Conservation (phyloP, 768 basidiomycete genomes). For the Naganishia antarctica region DNA sequence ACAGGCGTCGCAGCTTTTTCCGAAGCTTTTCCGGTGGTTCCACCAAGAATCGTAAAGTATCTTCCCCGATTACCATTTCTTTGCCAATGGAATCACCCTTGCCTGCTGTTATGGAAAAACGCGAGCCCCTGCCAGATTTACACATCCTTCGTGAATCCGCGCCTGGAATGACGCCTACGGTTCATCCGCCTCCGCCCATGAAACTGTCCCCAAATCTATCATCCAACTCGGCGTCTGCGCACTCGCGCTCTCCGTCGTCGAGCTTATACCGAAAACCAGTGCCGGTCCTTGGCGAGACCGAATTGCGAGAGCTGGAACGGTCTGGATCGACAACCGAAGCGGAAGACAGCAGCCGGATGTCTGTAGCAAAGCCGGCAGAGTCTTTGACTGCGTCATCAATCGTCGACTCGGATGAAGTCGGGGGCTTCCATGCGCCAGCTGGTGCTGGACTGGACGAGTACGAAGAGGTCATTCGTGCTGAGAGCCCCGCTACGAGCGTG, state of each 20-base stretch:
- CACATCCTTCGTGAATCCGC: neutral
- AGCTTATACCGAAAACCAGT: constrained; percentile 8
- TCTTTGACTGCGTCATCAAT: neutral
- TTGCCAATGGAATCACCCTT: constrained; percentile 9
- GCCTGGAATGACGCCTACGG: neutral
- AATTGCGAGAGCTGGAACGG: neutral
- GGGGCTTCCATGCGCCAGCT: neutral
- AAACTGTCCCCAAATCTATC: neutral
- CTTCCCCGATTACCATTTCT: neutral
- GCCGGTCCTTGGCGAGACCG: neutral
- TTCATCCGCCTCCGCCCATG: neutral
- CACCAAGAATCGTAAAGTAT: constrained; percentile 11
- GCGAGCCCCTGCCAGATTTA: neutral
- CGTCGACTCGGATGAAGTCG: neutral
- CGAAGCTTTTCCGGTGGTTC: constrained; percentile 15
- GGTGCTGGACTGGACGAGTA: neutral
- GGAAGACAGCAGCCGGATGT: neutral
- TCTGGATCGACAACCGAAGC: neutral
- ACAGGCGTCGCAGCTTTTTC: constrained; percentile 18
- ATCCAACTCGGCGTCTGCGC: neutral
- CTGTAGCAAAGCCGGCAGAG: neutral
- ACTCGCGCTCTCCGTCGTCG: neutral
- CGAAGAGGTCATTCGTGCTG: neutral
- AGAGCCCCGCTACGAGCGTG: neutral
- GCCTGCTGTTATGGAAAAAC: neutral